Percentiles rank a stretch among this genome's conserved stretches.
Conservation (phyloP, 495 filamentous ascomycete genomes). For the Geoglossum glabrum region DNA sequence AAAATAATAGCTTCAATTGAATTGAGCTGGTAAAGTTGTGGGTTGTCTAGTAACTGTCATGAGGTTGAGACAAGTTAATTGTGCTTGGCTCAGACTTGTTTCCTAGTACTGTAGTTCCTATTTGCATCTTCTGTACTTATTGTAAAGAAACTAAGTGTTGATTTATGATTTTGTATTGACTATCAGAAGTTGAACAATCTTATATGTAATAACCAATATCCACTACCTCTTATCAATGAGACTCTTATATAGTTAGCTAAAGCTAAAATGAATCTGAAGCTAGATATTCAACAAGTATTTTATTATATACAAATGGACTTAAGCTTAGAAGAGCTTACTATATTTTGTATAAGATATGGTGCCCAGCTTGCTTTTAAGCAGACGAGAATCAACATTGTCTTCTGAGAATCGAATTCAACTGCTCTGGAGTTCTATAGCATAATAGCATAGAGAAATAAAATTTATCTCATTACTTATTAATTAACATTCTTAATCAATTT, state of each 20-base stretch:
- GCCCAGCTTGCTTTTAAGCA: no score
- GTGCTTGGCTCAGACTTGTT: background rate
- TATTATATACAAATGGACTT: conserved; percentile 4
- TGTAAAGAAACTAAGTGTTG: conserved; percentile 5
- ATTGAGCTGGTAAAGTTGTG: background rate
- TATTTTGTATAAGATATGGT: no score
- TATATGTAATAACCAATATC: background rate
- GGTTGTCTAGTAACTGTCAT: background rate
- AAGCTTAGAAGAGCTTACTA: conserved; percentile 9
- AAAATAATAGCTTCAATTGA: background rate
- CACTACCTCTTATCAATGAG: background rate
- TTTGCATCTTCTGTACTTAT: conserved; percentile 2
- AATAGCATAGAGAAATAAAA: no score
- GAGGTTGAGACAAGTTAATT: background rate
- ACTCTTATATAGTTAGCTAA: background rate
- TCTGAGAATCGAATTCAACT: no score
- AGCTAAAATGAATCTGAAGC: conserved; percentile 5
- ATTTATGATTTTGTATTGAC: background rate
- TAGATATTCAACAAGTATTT: conserved; percentile 2
- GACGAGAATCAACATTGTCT: no score
- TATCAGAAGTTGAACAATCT: no score
- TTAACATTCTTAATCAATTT: no score
- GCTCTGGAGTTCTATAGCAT: no score
- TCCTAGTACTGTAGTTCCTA: background rate
- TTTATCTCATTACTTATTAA: no score